Percentiles rank a stretch among this genome's conserved stretches.
phyloP scores from a whole-genome alignment of 1,284 basidiomycete genomes.

The Ceratobasidium sp. region DNA sequence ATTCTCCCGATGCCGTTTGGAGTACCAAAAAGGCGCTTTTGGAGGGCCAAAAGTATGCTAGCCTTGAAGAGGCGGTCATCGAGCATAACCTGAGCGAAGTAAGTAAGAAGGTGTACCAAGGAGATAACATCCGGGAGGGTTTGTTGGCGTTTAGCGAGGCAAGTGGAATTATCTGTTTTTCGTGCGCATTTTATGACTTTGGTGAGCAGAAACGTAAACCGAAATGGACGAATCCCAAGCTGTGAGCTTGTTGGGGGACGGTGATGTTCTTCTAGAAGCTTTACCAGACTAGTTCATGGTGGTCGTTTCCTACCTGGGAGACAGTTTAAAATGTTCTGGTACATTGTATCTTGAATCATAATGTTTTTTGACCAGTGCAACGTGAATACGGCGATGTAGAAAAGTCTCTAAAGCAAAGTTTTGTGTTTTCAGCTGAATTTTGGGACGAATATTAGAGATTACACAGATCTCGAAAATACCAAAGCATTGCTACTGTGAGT shows the following conservation, averaged over 20 bases:
- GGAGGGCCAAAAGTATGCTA: slow-evolving; percentile 63
- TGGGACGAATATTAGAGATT: no score
- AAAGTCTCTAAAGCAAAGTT: no score
- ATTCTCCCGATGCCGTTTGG: slow-evolving; percentile 84
- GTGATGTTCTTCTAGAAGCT: no score
- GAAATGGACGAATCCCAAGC: slow-evolving; percentile 68
- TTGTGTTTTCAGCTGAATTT: no score
- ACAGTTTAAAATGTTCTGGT: no score
- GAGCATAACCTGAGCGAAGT: slow-evolving; percentile 63
- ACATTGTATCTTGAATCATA: no score
- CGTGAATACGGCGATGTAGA: no score
- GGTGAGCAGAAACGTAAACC: slow-evolving; percentile 66
- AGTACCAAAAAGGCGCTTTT: slow-evolving; percentile 77
- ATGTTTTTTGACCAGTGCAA: no score
- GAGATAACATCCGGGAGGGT: slow-evolving; percentile 79
- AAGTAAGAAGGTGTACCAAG: slow-evolving; percentile 68
- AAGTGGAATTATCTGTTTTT: slow-evolving; percentile 46
- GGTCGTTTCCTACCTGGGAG: no score
- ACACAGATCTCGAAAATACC: no score
- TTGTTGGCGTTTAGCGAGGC: slow-evolving; percentile 61
- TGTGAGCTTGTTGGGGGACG: slow-evolving; percentile 55
- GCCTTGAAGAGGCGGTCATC: slow-evolving; percentile 65
- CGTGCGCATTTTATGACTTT: slow-evolving; percentile 22
- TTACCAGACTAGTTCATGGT: no score
- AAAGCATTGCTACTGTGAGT: no score